Evolutionary conservation across 1,284 basidiomycete genomes (phyloP).

Genomic region (Clitocybe nebularis): DNA sequence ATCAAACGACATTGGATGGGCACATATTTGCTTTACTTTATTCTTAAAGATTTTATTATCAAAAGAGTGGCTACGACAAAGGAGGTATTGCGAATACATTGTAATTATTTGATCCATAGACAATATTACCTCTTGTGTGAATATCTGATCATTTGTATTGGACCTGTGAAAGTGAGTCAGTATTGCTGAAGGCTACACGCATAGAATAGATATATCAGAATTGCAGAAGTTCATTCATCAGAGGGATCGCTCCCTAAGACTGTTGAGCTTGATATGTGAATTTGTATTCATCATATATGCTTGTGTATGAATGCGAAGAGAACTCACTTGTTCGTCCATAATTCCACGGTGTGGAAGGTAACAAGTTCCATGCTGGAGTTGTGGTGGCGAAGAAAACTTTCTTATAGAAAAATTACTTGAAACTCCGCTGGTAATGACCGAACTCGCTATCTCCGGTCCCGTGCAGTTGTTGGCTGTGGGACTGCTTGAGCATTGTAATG

Average conservation of each 20-base stretch:
- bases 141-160: too few relatives aligned
- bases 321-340: too few relatives aligned
- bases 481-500: conserved; percentile 15
- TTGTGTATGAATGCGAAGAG: conserved; percentile 9
- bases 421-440: conserved; percentile 4
- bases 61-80: not conserved
- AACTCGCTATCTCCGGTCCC: conserved; percentile 2
- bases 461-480: not conserved
- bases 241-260: conserved; percentile 50
- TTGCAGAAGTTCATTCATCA: conserved; percentile 65
- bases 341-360: too few relatives aligned
- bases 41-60: too few relatives aligned
- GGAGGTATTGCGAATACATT: not conserved
- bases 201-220: conserved; percentile 39
- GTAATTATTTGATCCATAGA: too few relatives aligned
- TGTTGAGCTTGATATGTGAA: conserved; percentile 74
- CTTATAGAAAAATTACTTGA: too few relatives aligned
- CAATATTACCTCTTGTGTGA: too few relatives aligned
- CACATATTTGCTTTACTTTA: not conserved
- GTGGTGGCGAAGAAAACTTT: too few relatives aligned
- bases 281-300: conserved; percentile 48
- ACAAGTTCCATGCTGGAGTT: too few relatives aligned
- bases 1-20: too few relatives aligned
- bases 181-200: conserved; percentile 1
- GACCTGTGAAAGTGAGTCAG: too few relatives aligned